phyloP scores from a whole-genome alignment of 2,329 filamentous ascomycete species.

The Epichloe coenophiala region DNA sequence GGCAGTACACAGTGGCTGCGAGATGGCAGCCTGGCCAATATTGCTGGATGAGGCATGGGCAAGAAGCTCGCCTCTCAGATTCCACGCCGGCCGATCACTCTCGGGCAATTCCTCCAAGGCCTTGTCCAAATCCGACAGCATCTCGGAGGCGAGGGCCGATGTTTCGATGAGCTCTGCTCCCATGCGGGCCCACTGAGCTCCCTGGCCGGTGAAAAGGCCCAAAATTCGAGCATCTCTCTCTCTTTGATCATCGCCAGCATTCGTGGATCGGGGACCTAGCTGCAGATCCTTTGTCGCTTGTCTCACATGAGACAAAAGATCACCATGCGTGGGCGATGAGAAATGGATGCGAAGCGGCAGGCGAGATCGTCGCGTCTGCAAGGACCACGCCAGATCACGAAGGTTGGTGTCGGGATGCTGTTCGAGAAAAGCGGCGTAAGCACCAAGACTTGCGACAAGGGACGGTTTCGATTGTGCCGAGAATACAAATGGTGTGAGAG shows the following conservation, averaged over 20 bases:
- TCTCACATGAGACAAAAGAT: not conserved
- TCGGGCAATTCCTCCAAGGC: not conserved
- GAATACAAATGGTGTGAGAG: constrained; percentile 7
- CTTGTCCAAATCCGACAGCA: not conserved
- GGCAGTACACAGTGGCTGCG: constrained; percentile 21
- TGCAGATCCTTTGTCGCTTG: not conserved
- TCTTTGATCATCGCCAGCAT: constrained; percentile 4
- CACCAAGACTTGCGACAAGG: constrained; percentile 15
- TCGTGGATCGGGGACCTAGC: not conserved
- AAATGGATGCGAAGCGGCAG: not conserved
- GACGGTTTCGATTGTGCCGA: constrained; percentile 16
- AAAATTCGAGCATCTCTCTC: no score
- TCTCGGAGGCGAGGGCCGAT: not conserved
- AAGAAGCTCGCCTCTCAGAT: not conserved
- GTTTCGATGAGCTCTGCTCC: constrained; percentile 13
- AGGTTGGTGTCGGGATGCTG: not conserved
- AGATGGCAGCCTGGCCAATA: constrained; percentile 5
- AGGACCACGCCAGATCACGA: not conserved
- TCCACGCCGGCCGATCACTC: constrained; percentile 1
- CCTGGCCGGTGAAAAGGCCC: constrained; percentile 22
- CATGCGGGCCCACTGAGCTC: constrained; percentile 21
- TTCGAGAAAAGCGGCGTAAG: not conserved
- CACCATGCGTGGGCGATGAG: not conserved
- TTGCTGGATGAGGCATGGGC: not conserved
- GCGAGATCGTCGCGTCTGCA: constrained; percentile 1